phyloP scores from a whole-genome alignment of 2,329 filamentous ascomycete species.

The Rhynchosporium secalis region DNA sequence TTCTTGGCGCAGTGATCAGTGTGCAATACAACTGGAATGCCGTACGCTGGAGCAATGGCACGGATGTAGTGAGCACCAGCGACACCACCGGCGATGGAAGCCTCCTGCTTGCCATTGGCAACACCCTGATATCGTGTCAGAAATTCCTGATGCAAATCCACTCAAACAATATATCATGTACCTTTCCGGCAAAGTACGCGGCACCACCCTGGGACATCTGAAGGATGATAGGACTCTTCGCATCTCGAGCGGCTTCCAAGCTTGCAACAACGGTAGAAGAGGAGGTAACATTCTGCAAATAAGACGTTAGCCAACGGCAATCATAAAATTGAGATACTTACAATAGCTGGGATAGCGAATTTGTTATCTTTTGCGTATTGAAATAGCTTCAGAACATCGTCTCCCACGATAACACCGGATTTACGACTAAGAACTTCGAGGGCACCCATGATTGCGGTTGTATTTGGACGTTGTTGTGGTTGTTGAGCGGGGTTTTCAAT shows the following conservation, averaged over 20 bases:
- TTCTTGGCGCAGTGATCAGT: slow-evolving; percentile 99
- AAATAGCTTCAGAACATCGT: slow-evolving; percentile 73
- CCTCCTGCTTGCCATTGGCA: slow-evolving; percentile 78
- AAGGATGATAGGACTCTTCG: slow-evolving; percentile 88
- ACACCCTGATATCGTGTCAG: slow-evolving; percentile 57
- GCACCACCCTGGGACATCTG: slow-evolving; percentile 93
- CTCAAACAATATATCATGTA: slow-evolving; percentile 38
- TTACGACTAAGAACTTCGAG: slow-evolving; percentile 61
- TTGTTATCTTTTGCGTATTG: slow-evolving; percentile 72
- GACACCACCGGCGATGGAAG: slow-evolving; percentile 83
- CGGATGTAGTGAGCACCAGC: slow-evolving; percentile 94
- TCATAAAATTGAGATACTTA: slow-evolving; percentile 37
- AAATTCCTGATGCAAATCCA: background rate
- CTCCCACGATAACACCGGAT: slow-evolving; percentile 65
- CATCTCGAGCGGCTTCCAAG: slow-evolving; percentile 92
- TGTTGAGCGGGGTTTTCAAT: background rate
- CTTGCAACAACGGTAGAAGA: slow-evolving; percentile 83
- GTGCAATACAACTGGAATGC: slow-evolving; percentile 88
- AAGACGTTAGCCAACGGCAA: slow-evolving; percentile 9
- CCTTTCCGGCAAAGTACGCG: slow-evolving; percentile 89
- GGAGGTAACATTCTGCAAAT: slow-evolving; percentile 77
- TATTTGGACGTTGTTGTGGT: slow-evolving; percentile 9
- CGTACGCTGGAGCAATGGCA: slow-evolving; percentile 81
- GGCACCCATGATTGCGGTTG: slow-evolving; percentile 44
- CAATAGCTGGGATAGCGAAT: slow-evolving; percentile 84